A percentile compares a stretch with the other conserved stretches of the same genome.
These are phyloP conservation scores for Raphanus sativus DNA, from an alignment of 345 rosid genomes.

Conservation along the genomic window DNA sequence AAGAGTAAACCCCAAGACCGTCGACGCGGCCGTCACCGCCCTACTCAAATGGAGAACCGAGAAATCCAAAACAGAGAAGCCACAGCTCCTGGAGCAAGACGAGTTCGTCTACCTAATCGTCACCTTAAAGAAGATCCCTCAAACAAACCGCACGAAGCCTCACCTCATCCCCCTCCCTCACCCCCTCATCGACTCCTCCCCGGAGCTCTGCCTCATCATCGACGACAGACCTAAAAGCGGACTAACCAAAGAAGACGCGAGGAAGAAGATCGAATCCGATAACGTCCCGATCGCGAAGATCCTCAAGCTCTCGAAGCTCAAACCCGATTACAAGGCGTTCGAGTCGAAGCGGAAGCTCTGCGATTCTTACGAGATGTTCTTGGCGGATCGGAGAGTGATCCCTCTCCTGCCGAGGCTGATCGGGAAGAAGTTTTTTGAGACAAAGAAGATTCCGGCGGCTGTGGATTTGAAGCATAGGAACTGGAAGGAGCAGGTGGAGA, in stretches of 20 bases:
- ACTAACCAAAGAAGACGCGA: conserved; percentile 55
- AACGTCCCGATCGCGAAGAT: conserved; percentile 65
- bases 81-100: conserved; percentile 70
- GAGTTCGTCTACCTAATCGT: conserved; percentile 59
- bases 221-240: conserved; percentile 71
- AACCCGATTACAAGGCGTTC: conserved; percentile 11
- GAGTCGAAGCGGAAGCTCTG: conserved; percentile 40
- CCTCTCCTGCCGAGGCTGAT: conserved; percentile 66
- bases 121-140: conserved; percentile 68
- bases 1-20: conserved; percentile 40
- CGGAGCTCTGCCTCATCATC: conserved; percentile 69
- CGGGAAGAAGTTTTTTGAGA: conserved; percentile 69
- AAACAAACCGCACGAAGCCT: conserved; percentile 51
- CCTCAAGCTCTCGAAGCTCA: conserved; percentile 59
- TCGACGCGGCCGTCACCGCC: conserved; percentile 46
- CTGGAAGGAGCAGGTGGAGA: conserved; percentile 80
- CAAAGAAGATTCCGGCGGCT: conserved; percentile 62
- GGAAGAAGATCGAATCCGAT: conserved; percentile 64
- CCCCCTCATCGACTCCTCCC: conserved; percentile 43
- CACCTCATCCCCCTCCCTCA: conserved; percentile 54
- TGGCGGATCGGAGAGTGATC: conserved; percentile 35
- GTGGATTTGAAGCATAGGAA: conserved; percentile 66
- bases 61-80: conserved; percentile 49
- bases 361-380: conserved; percentile 41
- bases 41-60: conserved; percentile 58